Conservation (phyloP, 371 early-diverging fungal genomes). For the Sporodiniella umbellata region DNA sequence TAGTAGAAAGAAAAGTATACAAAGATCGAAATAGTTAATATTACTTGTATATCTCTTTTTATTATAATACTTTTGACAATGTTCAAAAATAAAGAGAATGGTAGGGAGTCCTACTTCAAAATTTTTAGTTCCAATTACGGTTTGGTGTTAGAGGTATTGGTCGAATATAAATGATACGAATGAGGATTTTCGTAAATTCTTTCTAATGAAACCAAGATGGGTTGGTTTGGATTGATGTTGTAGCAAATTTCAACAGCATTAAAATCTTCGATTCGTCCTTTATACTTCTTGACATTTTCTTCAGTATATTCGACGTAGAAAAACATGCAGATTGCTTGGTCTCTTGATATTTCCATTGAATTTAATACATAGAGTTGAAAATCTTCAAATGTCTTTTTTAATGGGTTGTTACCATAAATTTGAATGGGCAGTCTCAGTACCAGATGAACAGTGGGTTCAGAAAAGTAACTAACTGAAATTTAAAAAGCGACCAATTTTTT, state of each 20-base stretch:
- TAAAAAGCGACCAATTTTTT: no score
- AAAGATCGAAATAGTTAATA: constrained; percentile 6
- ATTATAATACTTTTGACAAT: constrained; percentile 2
- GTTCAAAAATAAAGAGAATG: constrained; percentile 3
- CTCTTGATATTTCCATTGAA: constrained; percentile 4
- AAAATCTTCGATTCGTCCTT: constrained; percentile 13
- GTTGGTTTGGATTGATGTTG: constrained; percentile 9
- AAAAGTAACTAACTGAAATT: no score
- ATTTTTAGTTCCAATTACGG: constrained; percentile 1
- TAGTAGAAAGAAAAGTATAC: constrained; percentile 3
- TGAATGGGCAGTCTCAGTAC: neutral
- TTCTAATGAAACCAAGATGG: constrained; percentile 11
- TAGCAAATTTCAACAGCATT: constrained; percentile 12
- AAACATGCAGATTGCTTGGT: constrained; percentile 12
- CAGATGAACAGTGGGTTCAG: no score
- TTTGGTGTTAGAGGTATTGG: constrained; percentile 1
- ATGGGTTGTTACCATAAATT: neutral
- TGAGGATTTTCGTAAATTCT: constrained; percentile 9
- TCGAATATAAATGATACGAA: neutral
- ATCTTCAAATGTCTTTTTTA: constrained; percentile 1
- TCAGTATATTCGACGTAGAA: constrained; percentile 13
- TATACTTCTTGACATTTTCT: constrained; percentile 12
- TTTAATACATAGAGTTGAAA: neutral
- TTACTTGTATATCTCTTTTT: constrained; percentile 1
- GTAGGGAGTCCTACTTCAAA: constrained; percentile 1